Evolutionary conservation across 441 rosid genomes (phyloP).

Genomic region (Croton laevigatus): DNA sequence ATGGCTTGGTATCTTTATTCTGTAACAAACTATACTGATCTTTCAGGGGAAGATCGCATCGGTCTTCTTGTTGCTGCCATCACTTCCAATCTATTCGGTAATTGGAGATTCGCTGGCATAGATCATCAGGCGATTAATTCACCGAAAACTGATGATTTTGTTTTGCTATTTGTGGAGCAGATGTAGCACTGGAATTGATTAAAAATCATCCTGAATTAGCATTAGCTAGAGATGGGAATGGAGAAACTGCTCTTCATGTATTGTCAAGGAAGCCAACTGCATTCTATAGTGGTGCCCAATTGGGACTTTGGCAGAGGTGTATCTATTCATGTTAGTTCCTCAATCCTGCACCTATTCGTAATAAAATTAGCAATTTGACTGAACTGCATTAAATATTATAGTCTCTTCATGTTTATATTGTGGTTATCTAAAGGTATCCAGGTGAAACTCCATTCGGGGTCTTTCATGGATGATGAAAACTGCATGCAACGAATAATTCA

Average conservation of each 20-base stretch:
- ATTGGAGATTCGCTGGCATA: too few relatives aligned
- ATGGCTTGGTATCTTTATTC: slow-evolving; percentile 44
- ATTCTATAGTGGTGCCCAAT: slow-evolving; percentile 25
- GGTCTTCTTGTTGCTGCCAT: slow-evolving; percentile 38
- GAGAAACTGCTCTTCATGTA: slow-evolving; percentile 47
- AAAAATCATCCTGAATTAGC: slow-evolving; percentile 31
- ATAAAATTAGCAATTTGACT: too few relatives aligned
- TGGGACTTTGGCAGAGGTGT: slow-evolving; percentile 30
- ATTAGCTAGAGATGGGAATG: slow-evolving; percentile 31
- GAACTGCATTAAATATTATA: not conserved
- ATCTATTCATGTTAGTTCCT: slow-evolving; percentile 31
- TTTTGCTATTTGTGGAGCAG: slow-evolving; percentile 7
- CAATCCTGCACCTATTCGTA: not conserved
- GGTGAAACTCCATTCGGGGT: slow-evolving; percentile 9
- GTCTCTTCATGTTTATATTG: not conserved
- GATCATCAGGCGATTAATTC: too few relatives aligned
- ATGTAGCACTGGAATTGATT: slow-evolving; percentile 33
- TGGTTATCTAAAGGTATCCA: slow-evolving; percentile 17
- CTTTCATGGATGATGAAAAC: not conserved
- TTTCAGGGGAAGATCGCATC: slow-evolving; percentile 31
- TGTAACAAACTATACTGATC: slow-evolving; percentile 28
- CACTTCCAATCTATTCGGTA: slow-evolving; percentile 35
- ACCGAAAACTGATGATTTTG: not conserved
- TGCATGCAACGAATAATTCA: not conserved
- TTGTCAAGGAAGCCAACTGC: slow-evolving; percentile 41